Evolutionary conservation across 768 basidiomycete genomes (phyloP).

Genomic region (Tricholoma bakamatsutake): DNA sequence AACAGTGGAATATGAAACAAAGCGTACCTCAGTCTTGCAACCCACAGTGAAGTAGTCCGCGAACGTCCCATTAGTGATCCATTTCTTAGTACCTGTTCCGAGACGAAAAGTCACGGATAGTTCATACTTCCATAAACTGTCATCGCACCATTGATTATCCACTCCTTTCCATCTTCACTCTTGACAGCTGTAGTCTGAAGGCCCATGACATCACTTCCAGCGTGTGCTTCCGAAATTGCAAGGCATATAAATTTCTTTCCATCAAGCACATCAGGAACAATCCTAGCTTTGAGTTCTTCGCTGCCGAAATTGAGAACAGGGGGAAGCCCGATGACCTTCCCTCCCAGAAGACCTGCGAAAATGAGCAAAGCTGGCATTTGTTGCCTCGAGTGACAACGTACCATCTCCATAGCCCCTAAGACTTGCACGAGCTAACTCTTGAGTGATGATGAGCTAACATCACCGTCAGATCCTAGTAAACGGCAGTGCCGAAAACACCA

Average conservation of each 20-base stretch:
- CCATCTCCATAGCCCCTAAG: slow-evolving; percentile 85
- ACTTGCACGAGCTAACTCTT: slow-evolving; percentile 68
- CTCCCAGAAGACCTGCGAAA: slow-evolving; percentile 55
- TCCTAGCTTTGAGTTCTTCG: slow-evolving; percentile 49
- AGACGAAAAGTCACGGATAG: background rate
- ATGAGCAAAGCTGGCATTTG: slow-evolving; percentile 11
- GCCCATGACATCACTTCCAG: slow-evolving; percentile 80
- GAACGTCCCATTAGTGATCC: slow-evolving; percentile 77
- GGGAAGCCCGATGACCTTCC: slow-evolving; percentile 81
- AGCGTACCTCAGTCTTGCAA: slow-evolving; percentile 52
- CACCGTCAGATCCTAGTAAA: background rate
- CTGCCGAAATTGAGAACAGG: slow-evolving; percentile 88
- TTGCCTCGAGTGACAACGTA: slow-evolving; percentile 14
- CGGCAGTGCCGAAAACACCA: slow-evolving; percentile 2
- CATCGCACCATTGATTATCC: slow-evolving; percentile 65
- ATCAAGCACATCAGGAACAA: slow-evolving; percentile 61
- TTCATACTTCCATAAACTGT: background rate
- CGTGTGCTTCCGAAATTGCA: slow-evolving; percentile 87
- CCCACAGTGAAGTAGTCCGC: slow-evolving; percentile 65
- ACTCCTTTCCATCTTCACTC: slow-evolving; percentile 76
- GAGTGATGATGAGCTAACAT: slow-evolving; percentile 68
- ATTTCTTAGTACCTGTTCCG: slow-evolving; percentile 62
- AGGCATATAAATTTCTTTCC: slow-evolving; percentile 83
- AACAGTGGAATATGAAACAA: background rate
- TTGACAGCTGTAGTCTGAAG: slow-evolving; percentile 74